A percentile compares a stretch with the other conserved stretches of the same genome.
Evolutionary conservation across 768 basidiomycete genomes (phyloP).

Genomic region (Pisolithus tinctorius): DNA sequence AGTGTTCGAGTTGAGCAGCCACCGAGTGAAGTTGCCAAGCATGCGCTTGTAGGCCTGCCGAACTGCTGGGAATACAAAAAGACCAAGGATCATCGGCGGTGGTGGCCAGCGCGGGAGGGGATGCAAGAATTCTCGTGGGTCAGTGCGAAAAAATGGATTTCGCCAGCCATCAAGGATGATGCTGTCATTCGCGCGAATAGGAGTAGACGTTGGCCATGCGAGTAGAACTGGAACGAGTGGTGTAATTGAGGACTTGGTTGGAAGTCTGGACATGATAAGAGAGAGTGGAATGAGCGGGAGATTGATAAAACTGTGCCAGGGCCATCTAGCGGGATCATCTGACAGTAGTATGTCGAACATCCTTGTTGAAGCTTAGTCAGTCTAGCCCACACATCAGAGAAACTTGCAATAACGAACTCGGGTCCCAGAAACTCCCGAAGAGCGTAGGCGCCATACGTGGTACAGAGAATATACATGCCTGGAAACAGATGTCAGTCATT

Average conservation of each 20-base stretch:
- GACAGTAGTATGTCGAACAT: slow-evolving; percentile 62
- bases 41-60: slow-evolving; percentile 37
- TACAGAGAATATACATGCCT: slow-evolving; percentile 46
- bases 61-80: slow-evolving; percentile 45
- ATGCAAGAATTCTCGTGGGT: slow-evolving; percentile 17
- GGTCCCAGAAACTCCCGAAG: slow-evolving; percentile 61
- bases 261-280: slow-evolving; percentile 58
- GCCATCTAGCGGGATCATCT: slow-evolving; percentile 67
- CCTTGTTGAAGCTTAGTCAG: slow-evolving; percentile 21
- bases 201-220: slow-evolving; percentile 25
- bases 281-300: slow-evolving; percentile 65
- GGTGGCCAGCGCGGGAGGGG: slow-evolving; percentile 47
- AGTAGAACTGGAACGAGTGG: slow-evolving; percentile 19
- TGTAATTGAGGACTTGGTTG: slow-evolving; percentile 24
- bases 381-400: neutral
- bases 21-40: slow-evolving; percentile 35
- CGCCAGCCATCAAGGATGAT: slow-evolving; percentile 8
- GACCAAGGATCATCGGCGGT: slow-evolving; percentile 48
- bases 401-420: slow-evolving; percentile 38
- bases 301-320: slow-evolving; percentile 68
- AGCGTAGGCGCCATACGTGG: slow-evolving; percentile 69
- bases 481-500: neutral
- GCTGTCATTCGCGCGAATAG: slow-evolving; percentile 9
- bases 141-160: neutral
- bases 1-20: slow-evolving; percentile 34